Evolutionary conservation across 371 early-diverging fungal species (phyloP).

Genomic region (Phascolomyces articulosus): DNA sequence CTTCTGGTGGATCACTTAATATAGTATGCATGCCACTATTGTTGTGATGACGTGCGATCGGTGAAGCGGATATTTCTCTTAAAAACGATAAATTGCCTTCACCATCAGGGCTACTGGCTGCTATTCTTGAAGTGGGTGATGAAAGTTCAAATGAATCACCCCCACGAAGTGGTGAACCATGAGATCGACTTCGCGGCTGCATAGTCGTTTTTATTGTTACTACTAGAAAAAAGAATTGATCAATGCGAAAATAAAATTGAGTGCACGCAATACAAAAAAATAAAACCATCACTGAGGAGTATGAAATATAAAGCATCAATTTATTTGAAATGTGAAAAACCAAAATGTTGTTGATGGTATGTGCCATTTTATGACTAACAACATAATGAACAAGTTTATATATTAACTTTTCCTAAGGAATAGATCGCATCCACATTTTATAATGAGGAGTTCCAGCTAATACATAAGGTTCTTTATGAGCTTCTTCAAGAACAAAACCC

Average conservation of each 20-base stretch:
- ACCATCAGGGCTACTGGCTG: neutral
- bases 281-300: too few relatives aligned
- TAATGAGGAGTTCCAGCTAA: constrained; percentile 48
- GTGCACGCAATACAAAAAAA: too few relatives aligned
- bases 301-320: too few relatives aligned
- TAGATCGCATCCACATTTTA: constrained; percentile 39
- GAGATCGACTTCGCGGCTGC: neutral
- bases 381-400: too few relatives aligned
- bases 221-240: neutral
- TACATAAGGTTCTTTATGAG: constrained; percentile 36
- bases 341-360: too few relatives aligned
- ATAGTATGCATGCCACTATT: neutral
- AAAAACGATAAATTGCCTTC: neutral
- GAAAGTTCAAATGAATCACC: neutral
- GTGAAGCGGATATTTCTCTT: neutral
- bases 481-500: constrained; percentile 41
- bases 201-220: neutral
- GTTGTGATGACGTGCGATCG: neutral
- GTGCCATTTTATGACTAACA: too few relatives aligned
- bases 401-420: neutral
- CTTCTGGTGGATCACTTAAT: neutral
- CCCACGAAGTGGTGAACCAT: neutral
- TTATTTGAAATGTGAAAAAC: too few relatives aligned
- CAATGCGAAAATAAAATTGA: too few relatives aligned
- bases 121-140: neutral